Evolutionary conservation across 2,329 filamentous ascomycete species (phyloP), one percentile per base, ranked within the genome.

Genomic region (Fusarium agapanthi): DNA sequence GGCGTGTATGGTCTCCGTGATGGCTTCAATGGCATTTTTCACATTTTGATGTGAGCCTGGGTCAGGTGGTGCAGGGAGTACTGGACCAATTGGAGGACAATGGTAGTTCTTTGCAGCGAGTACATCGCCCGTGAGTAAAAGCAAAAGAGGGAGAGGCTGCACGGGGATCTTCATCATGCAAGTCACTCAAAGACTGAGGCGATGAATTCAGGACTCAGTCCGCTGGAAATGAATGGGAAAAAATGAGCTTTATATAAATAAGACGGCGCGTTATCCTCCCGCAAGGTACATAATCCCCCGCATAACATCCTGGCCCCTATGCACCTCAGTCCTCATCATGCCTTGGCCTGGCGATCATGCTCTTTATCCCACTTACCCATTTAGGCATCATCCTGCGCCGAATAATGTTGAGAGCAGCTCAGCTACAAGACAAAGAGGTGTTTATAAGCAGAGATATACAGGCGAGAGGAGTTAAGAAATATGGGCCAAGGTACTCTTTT

Each of bases 101-200:
- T 68, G 65, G 14, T 67, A 30, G 14, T 61, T 67, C 38, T 68
- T 68, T 41, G 63, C 63, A 55, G 64, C 53, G 14, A 66, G 28
- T 14, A 20, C 64, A 59, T 65, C 18, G 45, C 45, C 14, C 30
- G 26, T 48, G 43, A 67, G 18, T 18, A 60, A 53, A 34, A 56
- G 24, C 13, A 62, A 22, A 20, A 58, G 8, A 40, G 54, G 5
- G 11, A 67, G 22, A 43, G 15, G 12, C 11, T 55, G 40, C 28
- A 20, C 13, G 20, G n/a, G 8, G 20, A 61, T 40, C 55, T 61
- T 44, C 65, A 68, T 68, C 28, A 16, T 61, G 26, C 14, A n/a
- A 18, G 35, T n/a, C 13, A 32, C 22, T n/a, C 32, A 44, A 34
- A 20, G 8, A 16, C 13, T 24, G 24, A 30, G n/a, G 16, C 5